A percentile compares a stretch with the other conserved stretches of the same genome.
Evolutionary conservation across 129 eudicot species (phyloP).

Genomic region (Lonicera japonica): DNA sequence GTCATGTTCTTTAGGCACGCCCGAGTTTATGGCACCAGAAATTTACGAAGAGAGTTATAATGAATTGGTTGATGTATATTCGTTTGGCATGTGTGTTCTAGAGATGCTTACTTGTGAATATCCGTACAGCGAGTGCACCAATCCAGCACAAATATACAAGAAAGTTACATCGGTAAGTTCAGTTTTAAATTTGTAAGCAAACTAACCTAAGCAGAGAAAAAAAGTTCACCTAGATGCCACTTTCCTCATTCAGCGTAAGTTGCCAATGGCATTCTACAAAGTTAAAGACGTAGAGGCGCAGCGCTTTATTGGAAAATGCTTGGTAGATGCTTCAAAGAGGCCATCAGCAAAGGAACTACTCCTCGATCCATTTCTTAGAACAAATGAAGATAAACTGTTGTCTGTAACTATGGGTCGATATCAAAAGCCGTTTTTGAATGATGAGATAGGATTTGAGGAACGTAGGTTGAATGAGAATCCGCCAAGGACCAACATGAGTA

Average conservation of each 20-base stretch:
- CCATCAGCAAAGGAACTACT: conserved; percentile 62
- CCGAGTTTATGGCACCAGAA: conserved; percentile 98
- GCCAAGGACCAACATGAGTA: conserved; percentile 65
- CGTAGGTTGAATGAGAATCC: conserved; percentile 37
- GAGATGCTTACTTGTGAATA: conserved; percentile 84
- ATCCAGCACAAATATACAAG: conserved; percentile 88
- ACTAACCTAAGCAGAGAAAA: background rate
- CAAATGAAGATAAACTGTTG: conserved; percentile 22
- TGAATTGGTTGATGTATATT: conserved; percentile 80
- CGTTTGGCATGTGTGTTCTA: conserved; percentile 79
- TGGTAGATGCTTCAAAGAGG: conserved; percentile 57
- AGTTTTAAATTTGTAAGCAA: conserved; percentile 3
- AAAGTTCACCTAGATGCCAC: background rate
- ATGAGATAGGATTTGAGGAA: conserved; percentile 39
- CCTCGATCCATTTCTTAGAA: conserved; percentile 54
- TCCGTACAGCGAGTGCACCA: conserved; percentile 82
- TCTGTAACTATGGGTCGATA: conserved; percentile 9
- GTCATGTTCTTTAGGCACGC: conserved; percentile 69
- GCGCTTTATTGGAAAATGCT: conserved; percentile 62
- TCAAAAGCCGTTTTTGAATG: conserved; percentile 61
- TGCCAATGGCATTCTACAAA: conserved; percentile 73
- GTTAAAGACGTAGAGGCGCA: conserved; percentile 66
- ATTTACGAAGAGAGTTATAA: conserved; percentile 79
- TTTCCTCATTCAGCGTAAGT: conserved; percentile 44
- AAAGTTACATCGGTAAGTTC: conserved; percentile 72